Conservation (phyloP, 805 yeast genomes). For the Ogataea pignaliae region DNA sequence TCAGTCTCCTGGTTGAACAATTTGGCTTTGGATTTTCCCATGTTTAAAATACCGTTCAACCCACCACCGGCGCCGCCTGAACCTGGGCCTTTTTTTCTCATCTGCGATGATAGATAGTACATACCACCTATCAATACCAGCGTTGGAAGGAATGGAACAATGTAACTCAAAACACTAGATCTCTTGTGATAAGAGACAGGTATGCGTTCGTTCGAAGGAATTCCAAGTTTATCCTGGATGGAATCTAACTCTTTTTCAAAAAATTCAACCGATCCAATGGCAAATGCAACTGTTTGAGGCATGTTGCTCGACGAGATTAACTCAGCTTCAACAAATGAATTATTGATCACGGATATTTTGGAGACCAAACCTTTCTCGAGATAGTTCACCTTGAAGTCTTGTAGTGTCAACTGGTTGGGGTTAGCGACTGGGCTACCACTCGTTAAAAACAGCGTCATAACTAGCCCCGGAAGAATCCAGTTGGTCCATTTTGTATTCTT, state of each 20-base stretch:
- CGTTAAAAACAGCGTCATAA: constrained; percentile 19
- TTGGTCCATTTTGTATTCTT: constrained; percentile 19
- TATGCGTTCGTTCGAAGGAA: constrained; percentile 58
- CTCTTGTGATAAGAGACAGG: constrained; percentile 80
- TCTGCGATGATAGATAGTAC: constrained; percentile 50
- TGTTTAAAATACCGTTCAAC: constrained; percentile 73
- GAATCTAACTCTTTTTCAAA: constrained; percentile 77
- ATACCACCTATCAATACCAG: constrained; percentile 83
- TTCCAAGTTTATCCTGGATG: constrained; percentile 66
- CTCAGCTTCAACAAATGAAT: constrained; percentile 66
- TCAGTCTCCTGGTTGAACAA: constrained; percentile 88
- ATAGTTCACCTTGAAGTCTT: constrained; percentile 75
- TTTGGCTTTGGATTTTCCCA: constrained; percentile 90
- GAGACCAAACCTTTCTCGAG: constrained; percentile 76
- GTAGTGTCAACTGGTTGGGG: constrained; percentile 66
- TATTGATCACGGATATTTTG: constrained; percentile 71
- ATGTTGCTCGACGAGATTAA: constrained; percentile 24
- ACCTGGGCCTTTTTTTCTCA: constrained; percentile 38
- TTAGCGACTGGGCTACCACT: constrained; percentile 13
- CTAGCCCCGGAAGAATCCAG: constrained; percentile 26
- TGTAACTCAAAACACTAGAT: constrained; percentile 57
- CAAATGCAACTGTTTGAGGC: constrained; percentile 41
- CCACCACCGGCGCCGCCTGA: constrained; percentile 60
- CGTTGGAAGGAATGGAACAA: constrained; percentile 85
- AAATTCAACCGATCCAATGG: constrained; percentile 83